Base-by-base conservation (phyloP, 208 protist species). In the Leptomonas seymouri region DNA sequence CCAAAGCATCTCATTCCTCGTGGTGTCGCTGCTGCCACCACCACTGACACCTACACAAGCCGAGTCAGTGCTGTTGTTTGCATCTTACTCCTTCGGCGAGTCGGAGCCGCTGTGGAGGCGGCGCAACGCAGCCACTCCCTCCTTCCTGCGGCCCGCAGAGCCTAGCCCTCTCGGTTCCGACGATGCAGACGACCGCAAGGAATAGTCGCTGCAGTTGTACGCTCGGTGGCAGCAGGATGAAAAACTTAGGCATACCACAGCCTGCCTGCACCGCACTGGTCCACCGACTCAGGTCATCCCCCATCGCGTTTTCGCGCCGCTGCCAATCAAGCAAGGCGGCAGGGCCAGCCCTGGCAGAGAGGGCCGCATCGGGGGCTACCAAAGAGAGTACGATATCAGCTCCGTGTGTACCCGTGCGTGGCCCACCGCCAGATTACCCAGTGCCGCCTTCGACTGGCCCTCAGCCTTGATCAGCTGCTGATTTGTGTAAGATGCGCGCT, bases 391-490 rank as follows among this genome's bases (percentile, higher is more conserved):
- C 18, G 2, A 53, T 42, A 39, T 57, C 67, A 50, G 48, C 67
- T 21, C 65, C 65, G 12, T 28, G 41, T 28, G 60, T 65, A 9
- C 60, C 60, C 3, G 60, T 44, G 57, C 55, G 55, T 34, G 30
- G n/a, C 9, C 30, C 53, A 39, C 45, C 45, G n/a, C n/a, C n/a
- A n/a, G n/a, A 42, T 62, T 25, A 8, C 61, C 54, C n/a, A 75
- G 62, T 16, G 45, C 39, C 7, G 45, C 46, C 69, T 75, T 75
- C 69, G 44, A 75, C 61, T 50, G 46, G 16, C 20, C 7, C 61
- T 75, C 61, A 0, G 69, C 69, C 34, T 41, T 58, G 12, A 36
- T 30, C 31, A 75, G 50, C 45, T 75, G 61, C 44, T 64, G 30
- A 7, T 7, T 27, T 2, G 61, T 75, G 61, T 63, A 68, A 18